Percentiles rank a stretch among this genome's conserved stretches.
Conservation (phyloP, 441 rosid species). For the Adansonia gregorii region DNA sequence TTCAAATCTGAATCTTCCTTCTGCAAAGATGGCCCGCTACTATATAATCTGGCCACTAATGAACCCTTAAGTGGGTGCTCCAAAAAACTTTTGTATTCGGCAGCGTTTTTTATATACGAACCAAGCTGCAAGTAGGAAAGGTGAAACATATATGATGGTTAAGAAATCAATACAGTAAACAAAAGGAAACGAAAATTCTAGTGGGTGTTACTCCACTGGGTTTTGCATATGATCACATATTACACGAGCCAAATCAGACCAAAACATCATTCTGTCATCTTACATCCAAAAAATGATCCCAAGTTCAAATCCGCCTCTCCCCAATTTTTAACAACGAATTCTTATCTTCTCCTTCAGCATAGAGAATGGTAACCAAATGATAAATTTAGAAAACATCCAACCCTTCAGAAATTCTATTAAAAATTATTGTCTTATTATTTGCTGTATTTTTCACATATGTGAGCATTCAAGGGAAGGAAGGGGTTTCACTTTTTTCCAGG, state of each 20-base stretch:
- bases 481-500: background rate
- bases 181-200: background rate
- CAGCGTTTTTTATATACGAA: conserved; percentile 43
- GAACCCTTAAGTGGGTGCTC: conserved; percentile 34
- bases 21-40: conserved; percentile 54
- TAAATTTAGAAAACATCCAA: background rate
- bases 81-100: conserved; percentile 37
- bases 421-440: background rate
- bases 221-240: conserved; percentile 5
- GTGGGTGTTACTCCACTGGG: background rate
- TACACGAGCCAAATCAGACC: background rate
- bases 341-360: background rate
- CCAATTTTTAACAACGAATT: background rate
- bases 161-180: background rate
- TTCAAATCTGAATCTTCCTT: conserved; percentile 44
- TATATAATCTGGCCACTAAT: conserved; percentile 47
- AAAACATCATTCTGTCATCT: background rate
- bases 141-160: background rate
- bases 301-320: background rate
- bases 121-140: conserved; percentile 40
- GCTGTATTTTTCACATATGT: background rate
- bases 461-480: background rate
- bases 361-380: background rate
- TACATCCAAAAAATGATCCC: background rate
- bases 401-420: background rate